These are phyloP conservation scores for Coniochaeta ligniaria DNA, from an alignment of 2,329 filamentous ascomycete species.

Conservation along the genomic window DNA sequence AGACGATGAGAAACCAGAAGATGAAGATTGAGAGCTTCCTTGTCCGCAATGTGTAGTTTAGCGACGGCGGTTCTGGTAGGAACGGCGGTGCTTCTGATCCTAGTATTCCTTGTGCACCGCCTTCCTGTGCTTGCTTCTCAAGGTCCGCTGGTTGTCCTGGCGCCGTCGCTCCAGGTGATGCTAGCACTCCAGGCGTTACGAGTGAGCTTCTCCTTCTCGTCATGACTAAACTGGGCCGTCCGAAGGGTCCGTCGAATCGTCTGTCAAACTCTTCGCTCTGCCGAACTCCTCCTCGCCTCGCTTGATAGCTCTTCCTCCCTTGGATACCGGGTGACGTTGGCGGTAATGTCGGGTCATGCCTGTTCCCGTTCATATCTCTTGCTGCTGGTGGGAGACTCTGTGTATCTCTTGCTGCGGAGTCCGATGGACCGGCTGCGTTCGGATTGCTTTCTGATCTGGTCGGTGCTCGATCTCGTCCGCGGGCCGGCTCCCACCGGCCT, in stretches of 20 bases:
- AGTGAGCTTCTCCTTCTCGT: slow-evolving; percentile 7
- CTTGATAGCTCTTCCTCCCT: slow-evolving; percentile 30
- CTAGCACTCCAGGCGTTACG: no score
- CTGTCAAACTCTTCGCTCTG: slow-evolving; percentile 35
- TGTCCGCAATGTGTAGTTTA: slow-evolving; percentile 30
- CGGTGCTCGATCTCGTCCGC: neutral
- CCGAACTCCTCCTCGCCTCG: slow-evolving; percentile 37
- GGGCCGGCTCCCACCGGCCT: neutral
- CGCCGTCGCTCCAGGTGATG: neutral
- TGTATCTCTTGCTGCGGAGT: neutral
- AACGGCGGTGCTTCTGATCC: neutral
- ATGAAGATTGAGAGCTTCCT: slow-evolving; percentile 37
- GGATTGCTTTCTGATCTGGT: neutral
- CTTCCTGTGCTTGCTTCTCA: neutral
- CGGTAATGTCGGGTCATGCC: neutral
- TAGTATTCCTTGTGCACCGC: neutral
- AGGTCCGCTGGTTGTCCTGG: neutral
- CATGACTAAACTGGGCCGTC: slow-evolving; percentile 15
- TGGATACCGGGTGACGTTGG: neutral
- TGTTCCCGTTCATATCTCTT: neutral
- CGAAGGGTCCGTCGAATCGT: slow-evolving; percentile 17
- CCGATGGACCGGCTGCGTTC: neutral
- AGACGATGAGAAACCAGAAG: slow-evolving; percentile 39
- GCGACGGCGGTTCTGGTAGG: neutral
- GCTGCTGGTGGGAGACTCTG: neutral